A percentile compares a stretch with the other conserved stretches of the same genome.
phyloP scores from a whole-genome alignment of 768 basidiomycete species.

The Psilocybe tampanensis region DNA sequence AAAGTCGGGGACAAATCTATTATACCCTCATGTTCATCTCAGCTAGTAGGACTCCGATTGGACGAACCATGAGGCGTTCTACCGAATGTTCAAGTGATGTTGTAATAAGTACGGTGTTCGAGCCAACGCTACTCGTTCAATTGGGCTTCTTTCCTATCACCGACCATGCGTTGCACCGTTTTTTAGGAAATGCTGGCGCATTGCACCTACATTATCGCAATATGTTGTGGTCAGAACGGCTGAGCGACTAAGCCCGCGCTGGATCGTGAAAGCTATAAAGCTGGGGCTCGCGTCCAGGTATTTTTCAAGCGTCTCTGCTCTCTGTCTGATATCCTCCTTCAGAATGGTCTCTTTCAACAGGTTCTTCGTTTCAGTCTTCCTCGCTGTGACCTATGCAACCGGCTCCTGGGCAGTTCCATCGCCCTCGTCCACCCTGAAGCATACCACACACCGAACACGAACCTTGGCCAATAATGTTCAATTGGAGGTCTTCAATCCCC shows the following conservation, averaged over 20 bases:
- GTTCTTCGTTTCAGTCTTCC: conserved; percentile 28
- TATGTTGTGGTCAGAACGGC: not conserved
- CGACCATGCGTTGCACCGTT: conserved; percentile 3
- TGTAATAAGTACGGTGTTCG: not conserved
- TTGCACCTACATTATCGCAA: not conserved
- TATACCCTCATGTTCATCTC: conserved; percentile 3
- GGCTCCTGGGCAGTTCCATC: conserved; percentile 26
- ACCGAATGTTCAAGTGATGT: not conserved
- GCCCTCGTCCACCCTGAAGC: conserved; percentile 27
- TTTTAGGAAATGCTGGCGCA: not conserved
- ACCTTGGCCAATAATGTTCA: conserved; percentile 29
- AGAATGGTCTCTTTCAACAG: conserved; percentile 29
- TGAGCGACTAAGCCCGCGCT: not conserved
- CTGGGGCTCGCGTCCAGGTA: not conserved
- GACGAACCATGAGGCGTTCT: not conserved
- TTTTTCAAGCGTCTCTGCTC: not conserved
- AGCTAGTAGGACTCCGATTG: not conserved
- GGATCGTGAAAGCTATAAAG: conserved; percentile 6
- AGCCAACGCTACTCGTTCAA: not conserved
- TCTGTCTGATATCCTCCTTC: too few relatives aligned
- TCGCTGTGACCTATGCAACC: conserved; percentile 31
- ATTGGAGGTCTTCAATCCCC: conserved; percentile 39
- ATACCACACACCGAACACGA: conserved; percentile 33
- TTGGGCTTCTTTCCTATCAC: conserved; percentile 5
- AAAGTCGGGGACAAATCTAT: not conserved